These are phyloP conservation scores for Stagonosporopsis vannaccii DNA, from an alignment of 2,329 filamentous ascomycete genomes.

Conservation along the genomic window DNA sequence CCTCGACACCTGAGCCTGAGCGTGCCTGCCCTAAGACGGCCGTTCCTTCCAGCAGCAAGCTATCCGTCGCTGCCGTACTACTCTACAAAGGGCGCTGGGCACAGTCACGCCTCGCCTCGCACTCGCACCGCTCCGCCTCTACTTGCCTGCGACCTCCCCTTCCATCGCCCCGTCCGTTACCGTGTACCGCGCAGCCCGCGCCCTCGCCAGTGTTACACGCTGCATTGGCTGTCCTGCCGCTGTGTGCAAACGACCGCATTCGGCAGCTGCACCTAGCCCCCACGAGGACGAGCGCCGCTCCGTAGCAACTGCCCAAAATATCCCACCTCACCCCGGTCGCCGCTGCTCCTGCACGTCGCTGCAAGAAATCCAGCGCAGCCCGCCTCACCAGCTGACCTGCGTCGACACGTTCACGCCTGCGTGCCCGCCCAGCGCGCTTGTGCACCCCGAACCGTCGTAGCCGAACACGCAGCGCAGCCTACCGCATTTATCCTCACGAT, in stretches of 20 bases:
- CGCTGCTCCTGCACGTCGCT: slow-evolving; percentile 19
- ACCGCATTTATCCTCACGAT: slow-evolving; percentile 40
- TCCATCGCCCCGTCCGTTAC: not conserved
- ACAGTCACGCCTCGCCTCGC: slow-evolving; percentile 4
- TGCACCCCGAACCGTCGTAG: slow-evolving; percentile 33
- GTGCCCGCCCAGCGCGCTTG: slow-evolving; percentile 43
- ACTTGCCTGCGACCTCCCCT: not conserved
- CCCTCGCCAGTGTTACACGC: slow-evolving; percentile 11
- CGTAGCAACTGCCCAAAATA: slow-evolving; percentile 30
- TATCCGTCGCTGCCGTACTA: slow-evolving; percentile 18
- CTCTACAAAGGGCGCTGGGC: slow-evolving; percentile 17
- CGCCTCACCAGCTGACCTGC: slow-evolving; percentile 36
- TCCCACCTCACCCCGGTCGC: slow-evolving; percentile 17
- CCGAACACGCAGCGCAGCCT: slow-evolving; percentile 26
- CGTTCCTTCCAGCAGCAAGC: slow-evolving; percentile 17
- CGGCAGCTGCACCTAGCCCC: slow-evolving; percentile 17
- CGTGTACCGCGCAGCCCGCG: not conserved
- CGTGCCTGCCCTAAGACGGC: slow-evolving; percentile 25
- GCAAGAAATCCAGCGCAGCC: slow-evolving; percentile 22
- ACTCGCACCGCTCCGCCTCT: not conserved
- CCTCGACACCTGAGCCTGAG: slow-evolving; percentile 11
- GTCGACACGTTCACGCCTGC: slow-evolving; percentile 19
- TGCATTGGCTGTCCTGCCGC: slow-evolving; percentile 12
- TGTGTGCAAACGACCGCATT: slow-evolving; percentile 26
- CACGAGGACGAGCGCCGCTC: slow-evolving; percentile 32